A percentile compares a stretch with the other conserved stretches of the same genome.
phyloP scores from a whole-genome alignment of 176 grass and related monocot species.

The Oropetium thomaeum region DNA sequence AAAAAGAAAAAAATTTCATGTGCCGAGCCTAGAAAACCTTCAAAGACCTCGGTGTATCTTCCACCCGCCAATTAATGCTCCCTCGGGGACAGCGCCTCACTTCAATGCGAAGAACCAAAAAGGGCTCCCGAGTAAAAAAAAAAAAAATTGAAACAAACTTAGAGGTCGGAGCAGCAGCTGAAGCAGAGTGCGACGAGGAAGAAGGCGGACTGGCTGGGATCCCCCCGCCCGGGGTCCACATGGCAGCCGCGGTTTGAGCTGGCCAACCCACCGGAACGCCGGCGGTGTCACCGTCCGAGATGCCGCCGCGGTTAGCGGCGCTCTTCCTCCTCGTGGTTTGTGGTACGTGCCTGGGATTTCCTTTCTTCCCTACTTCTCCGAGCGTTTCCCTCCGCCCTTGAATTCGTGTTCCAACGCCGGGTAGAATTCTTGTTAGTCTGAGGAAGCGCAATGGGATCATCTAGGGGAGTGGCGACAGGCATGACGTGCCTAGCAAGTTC shows the following conservation, averaged over 20 bases:
- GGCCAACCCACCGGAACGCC: background rate
- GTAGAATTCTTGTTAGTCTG: conserved; percentile 6
- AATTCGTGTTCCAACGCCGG: conserved; percentile 33
- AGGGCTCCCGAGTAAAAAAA: background rate
- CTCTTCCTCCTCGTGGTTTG: conserved; percentile 32
- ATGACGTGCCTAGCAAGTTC: conserved; percentile 35
- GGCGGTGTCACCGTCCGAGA: conserved; percentile 19
- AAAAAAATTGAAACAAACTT: background rate
- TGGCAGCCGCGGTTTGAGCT: conserved; percentile 29
- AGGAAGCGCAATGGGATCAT: background rate
- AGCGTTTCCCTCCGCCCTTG: background rate
- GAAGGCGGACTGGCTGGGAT: conserved; percentile 35
- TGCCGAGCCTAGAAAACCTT: background rate
- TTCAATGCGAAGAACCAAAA: conserved; percentile 51
- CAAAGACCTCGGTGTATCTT: conserved; percentile 33
- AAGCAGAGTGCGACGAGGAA: conserved; percentile 24
- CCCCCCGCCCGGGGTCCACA: conserved; percentile 25
- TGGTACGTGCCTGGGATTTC: conserved; percentile 24
- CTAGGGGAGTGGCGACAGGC: background rate
- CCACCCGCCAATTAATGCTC: conserved; percentile 58
- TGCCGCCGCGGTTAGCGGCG: conserved; percentile 29
- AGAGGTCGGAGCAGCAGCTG: background rate
- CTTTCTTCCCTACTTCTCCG: background rate
- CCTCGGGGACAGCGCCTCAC: conserved; percentile 46
- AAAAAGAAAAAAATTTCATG: background rate